A percentile compares a stretch with the other conserved stretches of the same genome.
These are phyloP conservation scores for Nannochloropsis salina DNA, from an alignment of 108 stramenopile species.

Conservation along the genomic window DNA sequence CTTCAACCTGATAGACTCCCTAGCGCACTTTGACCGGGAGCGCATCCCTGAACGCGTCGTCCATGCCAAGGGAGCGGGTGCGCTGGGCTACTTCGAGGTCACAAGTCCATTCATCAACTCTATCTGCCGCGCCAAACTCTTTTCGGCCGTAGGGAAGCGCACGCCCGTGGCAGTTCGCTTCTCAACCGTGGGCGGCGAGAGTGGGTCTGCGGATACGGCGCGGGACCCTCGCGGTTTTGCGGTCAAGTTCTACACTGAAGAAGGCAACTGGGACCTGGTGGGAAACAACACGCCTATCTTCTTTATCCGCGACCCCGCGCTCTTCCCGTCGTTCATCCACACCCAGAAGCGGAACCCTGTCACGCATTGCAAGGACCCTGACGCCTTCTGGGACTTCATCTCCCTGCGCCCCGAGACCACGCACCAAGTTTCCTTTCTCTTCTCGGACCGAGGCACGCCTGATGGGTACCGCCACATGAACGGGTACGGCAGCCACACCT, in stretches of 20 bases:
- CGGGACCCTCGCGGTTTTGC: slow-evolving; percentile 65
- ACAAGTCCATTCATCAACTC: slow-evolving; percentile 25
- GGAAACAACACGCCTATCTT: slow-evolving; percentile 71
- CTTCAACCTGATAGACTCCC: slow-evolving; percentile 59
- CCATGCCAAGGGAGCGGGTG: slow-evolving; percentile 65
- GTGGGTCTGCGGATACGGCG: slow-evolving; percentile 61
- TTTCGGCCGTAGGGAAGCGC: slow-evolving; percentile 54
- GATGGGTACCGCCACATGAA: slow-evolving; percentile 62
- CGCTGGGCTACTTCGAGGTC: slow-evolving; percentile 65
- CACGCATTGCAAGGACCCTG: slow-evolving; percentile 60
- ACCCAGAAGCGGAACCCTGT: slow-evolving; percentile 66
- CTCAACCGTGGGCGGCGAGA: slow-evolving; percentile 63
- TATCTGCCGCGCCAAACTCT: slow-evolving; percentile 59
- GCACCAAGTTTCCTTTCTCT: slow-evolving; percentile 61
- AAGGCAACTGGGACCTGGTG: slow-evolving; percentile 66
- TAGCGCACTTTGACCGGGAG: slow-evolving; percentile 65
- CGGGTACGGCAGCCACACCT: slow-evolving; percentile 66
- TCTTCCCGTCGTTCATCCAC: slow-evolving; percentile 67
- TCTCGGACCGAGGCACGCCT: slow-evolving; percentile 61
- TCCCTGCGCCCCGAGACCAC: slow-evolving; percentile 61
- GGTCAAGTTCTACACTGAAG: slow-evolving; percentile 65
- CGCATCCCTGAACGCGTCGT: slow-evolving; percentile 67
- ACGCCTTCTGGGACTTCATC: slow-evolving; percentile 66
- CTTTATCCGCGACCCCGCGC: slow-evolving; percentile 64
- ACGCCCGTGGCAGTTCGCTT: slow-evolving; percentile 63